A percentile compares a stretch with the other conserved stretches of the same genome.
Conservation (phyloP, 495 filamentous ascomycete species). For the Neurospora terricola region DNA sequence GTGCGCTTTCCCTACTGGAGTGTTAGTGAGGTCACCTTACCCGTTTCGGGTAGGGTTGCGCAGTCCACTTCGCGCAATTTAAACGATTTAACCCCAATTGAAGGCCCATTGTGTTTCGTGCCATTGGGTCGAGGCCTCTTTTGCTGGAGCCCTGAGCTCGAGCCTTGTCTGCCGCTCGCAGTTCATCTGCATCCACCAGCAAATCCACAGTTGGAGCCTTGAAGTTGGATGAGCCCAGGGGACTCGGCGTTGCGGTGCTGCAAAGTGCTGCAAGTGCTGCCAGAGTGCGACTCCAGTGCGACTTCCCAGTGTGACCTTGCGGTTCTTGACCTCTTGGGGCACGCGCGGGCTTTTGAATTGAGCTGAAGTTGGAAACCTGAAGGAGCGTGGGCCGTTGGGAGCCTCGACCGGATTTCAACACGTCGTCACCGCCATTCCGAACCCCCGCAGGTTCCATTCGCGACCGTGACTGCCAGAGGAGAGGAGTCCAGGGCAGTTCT, state of each 20-base stretch:
- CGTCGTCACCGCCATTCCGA: constrained; percentile 30
- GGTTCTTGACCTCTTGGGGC: background rate
- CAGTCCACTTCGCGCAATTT: background rate
- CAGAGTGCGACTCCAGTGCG: background rate
- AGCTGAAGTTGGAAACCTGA: background rate
- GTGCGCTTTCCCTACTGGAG: background rate
- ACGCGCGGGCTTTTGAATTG: background rate
- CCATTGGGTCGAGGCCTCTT: background rate
- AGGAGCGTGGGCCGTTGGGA: constrained; percentile 5
- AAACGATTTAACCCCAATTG: background rate
- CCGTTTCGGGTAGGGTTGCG: background rate
- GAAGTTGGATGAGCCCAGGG: background rate
- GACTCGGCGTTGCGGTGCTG: background rate
- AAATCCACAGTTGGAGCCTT: background rate
- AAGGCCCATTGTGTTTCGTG: background rate
- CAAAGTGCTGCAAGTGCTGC: background rate
- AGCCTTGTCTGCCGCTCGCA: background rate
- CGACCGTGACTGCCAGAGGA: constrained; percentile 10
- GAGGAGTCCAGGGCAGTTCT: background rate
- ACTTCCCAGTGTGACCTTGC: background rate
- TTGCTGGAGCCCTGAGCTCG: background rate
- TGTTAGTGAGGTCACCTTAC: background rate
- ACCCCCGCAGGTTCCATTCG: background rate
- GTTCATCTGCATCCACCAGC: background rate
- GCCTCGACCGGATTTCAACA: constrained; percentile 6